These are phyloP conservation scores for Adansonia gregorii DNA, from an alignment of 441 rosid species.

Conservation along the genomic window DNA sequence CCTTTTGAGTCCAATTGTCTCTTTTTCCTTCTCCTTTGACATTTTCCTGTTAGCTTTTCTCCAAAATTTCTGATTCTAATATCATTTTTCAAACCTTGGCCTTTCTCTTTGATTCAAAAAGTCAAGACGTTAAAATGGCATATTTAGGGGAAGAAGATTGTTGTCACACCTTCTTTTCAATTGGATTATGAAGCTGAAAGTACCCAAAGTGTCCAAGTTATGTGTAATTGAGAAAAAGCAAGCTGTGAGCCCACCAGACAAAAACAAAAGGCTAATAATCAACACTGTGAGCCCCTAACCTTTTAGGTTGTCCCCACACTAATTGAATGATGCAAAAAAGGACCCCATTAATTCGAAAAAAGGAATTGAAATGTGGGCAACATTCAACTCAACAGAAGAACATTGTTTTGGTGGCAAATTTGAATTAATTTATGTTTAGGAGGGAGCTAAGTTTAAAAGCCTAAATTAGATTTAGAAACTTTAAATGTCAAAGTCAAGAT, in stretches of 20 bases:
- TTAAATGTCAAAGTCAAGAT: neutral
- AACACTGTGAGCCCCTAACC: neutral
- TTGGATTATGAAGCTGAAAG: neutral
- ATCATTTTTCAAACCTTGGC: constrained; percentile 11
- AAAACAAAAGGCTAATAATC: constrained; percentile 17
- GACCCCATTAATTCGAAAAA: neutral
- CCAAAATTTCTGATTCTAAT: constrained; percentile 24
- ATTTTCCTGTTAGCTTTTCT: neutral
- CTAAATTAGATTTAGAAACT: neutral
- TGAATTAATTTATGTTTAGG: constrained; percentile 28
- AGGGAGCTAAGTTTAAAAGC: constrained; percentile 32
- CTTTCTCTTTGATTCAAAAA: constrained; percentile 28
- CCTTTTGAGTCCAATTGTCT: neutral
- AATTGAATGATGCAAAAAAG: constrained; percentile 24
- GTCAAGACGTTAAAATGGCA: constrained; percentile 33
- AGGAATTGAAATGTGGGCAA: neutral
- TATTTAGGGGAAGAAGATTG: constrained; percentile 11
- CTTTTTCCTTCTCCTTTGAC: constrained; percentile 26
- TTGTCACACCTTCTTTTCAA: neutral
- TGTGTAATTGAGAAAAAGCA: neutral
- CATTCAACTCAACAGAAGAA: neutral
- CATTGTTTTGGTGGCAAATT: constrained; percentile 25
- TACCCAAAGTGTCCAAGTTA: constrained; percentile 10
- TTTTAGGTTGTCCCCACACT: constrained; percentile 12
- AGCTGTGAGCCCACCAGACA: constrained; percentile 12